Evolutionary conservation across 1,284 basidiomycete species (phyloP), one percentile per base, ranked within the genome.

Genomic region (Fomitopsis schrenkii): DNA sequence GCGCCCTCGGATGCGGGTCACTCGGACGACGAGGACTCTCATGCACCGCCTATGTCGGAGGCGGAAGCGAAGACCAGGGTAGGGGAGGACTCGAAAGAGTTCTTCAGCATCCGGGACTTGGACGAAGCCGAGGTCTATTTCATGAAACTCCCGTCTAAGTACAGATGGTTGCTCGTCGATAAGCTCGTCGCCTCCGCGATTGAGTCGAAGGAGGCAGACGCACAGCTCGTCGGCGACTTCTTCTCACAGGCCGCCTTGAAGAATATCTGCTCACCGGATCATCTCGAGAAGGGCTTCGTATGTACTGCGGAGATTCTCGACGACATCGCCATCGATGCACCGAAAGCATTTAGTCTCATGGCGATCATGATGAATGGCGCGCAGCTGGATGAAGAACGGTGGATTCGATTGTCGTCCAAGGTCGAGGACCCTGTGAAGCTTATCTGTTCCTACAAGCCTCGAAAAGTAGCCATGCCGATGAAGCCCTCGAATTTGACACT

Each of bases 321-420:
- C 68, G 95, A 97, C 71, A 85, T 94, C 61, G 85, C 87, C n/a
- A 90, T 95, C 69, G 95, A 98, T 72, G 91, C 90, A 64, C 95
- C 95, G 5, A 89, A 90, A 70, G 94, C 94, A 0, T 90, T 91
- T 78, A 77, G 83, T 62, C 83, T 88, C 55, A 87, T 95, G 74
- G 92, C 87, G 5, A 80, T 80, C 60, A 84, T 94, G 76, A 75
- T 94, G 63, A 87, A 85, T 70, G 87, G 85, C 50, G 80, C 90
- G 22, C 80, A 79, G n/a, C 76, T 75, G 33, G 77, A 79, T 65
- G 83, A 86, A 61, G 83, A 83, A 55, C 78, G 78, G 58, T 78
- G 79, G 59, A 73, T 74, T 58, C 81, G 79, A 56, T 76, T 91
- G 60, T 81, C 83, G 45, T 76, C 79, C 55, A 88, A 88, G 77